Conservation (phyloP, 202 grass and related monocot species). For the Saccharum hybrid region DNA sequence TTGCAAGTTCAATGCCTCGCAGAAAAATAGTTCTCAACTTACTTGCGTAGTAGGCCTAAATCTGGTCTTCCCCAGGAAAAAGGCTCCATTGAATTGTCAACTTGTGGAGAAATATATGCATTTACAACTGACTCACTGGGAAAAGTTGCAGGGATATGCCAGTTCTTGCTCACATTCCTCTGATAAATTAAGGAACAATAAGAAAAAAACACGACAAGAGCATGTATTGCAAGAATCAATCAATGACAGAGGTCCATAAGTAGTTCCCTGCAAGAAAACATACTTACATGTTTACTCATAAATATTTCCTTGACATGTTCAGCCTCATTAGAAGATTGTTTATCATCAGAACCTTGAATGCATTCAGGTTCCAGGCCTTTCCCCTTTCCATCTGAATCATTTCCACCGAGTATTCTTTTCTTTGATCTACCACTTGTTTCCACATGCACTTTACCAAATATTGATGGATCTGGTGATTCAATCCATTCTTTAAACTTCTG, state of each 20-base stretch:
- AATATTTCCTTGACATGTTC: constrained; percentile 71
- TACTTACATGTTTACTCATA: constrained; percentile 88
- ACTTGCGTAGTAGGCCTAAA: constrained; percentile 84
- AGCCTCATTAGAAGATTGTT: constrained; percentile 51
- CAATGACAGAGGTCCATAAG: constrained; percentile 25
- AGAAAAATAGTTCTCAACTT: constrained; percentile 47
- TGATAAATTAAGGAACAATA: constrained; percentile 48
- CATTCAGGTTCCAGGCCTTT: constrained; percentile 47
- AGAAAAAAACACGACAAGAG: constrained; percentile 27
- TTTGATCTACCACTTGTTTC: constrained; percentile 57
- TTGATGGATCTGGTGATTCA: constrained; percentile 89
- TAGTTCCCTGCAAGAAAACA: constrained; percentile 34
- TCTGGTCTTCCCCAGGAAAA: constrained; percentile 96
- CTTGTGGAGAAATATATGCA: constrained; percentile 81
- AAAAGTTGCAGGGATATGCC: constrained; percentile 88
- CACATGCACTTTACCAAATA: constrained; percentile 71
- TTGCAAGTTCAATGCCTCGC: constrained; percentile 1
- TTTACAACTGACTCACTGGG: constrained; percentile 78
- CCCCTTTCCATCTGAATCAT: constrained; percentile 49
- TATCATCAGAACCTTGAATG: constrained; percentile 49
- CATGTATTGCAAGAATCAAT: constrained; percentile 31
- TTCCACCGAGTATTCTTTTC: constrained; percentile 56
- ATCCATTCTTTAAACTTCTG: constrained; percentile 94
- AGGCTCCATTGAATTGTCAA: constrained; percentile 82
- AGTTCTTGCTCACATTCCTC: constrained; percentile 99